Evolutionary conservation across 768 basidiomycete species (phyloP).

Genomic region (Xerocomellus chrysenteron): DNA sequence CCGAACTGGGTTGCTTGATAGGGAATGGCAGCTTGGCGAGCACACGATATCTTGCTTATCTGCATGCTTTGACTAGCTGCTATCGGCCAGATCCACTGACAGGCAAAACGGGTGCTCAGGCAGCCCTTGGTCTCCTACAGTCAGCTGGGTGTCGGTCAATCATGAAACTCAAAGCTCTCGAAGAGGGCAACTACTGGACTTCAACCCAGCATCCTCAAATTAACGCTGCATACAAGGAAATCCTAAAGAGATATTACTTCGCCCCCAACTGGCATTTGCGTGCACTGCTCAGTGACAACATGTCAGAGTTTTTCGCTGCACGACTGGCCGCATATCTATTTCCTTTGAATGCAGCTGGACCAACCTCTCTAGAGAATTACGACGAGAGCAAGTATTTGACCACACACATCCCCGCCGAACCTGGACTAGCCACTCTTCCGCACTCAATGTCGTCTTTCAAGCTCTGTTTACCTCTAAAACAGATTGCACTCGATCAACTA

Average conservation of each 20-base stretch:
- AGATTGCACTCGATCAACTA: not conserved
- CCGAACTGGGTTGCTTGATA: not conserved
- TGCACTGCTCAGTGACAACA: too few species aligned
- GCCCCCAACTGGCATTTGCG: too few species aligned
- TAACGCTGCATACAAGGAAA: not conserved
- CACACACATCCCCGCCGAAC: too few species aligned
- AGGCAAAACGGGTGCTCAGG: not conserved
- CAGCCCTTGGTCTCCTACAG: not conserved
- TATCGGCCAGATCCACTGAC: not conserved
- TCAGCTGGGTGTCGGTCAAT: conserved; percentile 34
- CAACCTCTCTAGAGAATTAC: not conserved
- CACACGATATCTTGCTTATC: not conserved
- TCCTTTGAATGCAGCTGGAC: not conserved
- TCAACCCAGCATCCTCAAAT: not conserved
- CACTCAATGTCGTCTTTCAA: not conserved
- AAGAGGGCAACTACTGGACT: accelerated
- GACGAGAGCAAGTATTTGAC: too few species aligned
- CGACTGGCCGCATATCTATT: not conserved
- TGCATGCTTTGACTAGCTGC: not conserved
- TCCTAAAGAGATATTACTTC: not conserved
- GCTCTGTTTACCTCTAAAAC: too few species aligned
- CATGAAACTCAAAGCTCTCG: conserved; percentile 24
- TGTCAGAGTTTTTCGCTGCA: too few species aligned
- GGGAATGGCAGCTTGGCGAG: not conserved
- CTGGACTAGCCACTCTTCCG: not conserved